Evolutionary conservation across 805 yeast species (phyloP), one percentile per base, ranked within the genome.

Genomic region (Monosporozyma siamensis): DNA sequence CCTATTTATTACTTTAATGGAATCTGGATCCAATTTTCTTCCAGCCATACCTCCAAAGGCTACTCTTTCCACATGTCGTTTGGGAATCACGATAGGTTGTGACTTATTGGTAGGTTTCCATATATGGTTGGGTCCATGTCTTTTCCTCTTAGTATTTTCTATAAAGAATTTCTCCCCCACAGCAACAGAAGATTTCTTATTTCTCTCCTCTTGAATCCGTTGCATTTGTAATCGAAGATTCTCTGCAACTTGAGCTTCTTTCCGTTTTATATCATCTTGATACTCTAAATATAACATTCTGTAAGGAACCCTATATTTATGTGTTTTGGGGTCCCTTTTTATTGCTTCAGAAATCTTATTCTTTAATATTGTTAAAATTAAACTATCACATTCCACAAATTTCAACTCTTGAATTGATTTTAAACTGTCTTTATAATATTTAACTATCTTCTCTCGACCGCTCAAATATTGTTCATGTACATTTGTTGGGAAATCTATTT

Each of bases 401-500:
- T 29, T 29, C 9, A 29, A 29, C n/a, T 22, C 22, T 7, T n/a
- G 6, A 11, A 34, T 34, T 12, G 17, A n/a, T 34, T 12, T 34
- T 29, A 29, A 29, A 29, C 32, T 29, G 9, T 29, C 20, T n/a
- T 44, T 27, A 44, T 52, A 59, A 40, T 50, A 56, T 18, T 48
- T 42, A 14, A 26, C 35, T 12, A 61, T 53, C n/a, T 26, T 46
- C 18, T 47, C 53, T 38, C 50, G 54, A 39, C 54, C 55, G 4
- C 59, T 48, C 1, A 61, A 52, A 43, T 42, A 67, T 5, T 57
- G 44, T 21, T 61, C 63, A 24, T 53, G 59, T 4, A 58, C 53
- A 48, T 61, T 56, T n/a, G 55, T 55, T 1, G 69, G 67, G 45
- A 61, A 67, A 18, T 68, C 65, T 30, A 46, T 53, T 38, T 50